These are phyloP conservation scores for Pseudocercospora cruenta DNA, from an alignment of 2,329 filamentous ascomycete genomes.

Conservation along the genomic window DNA sequence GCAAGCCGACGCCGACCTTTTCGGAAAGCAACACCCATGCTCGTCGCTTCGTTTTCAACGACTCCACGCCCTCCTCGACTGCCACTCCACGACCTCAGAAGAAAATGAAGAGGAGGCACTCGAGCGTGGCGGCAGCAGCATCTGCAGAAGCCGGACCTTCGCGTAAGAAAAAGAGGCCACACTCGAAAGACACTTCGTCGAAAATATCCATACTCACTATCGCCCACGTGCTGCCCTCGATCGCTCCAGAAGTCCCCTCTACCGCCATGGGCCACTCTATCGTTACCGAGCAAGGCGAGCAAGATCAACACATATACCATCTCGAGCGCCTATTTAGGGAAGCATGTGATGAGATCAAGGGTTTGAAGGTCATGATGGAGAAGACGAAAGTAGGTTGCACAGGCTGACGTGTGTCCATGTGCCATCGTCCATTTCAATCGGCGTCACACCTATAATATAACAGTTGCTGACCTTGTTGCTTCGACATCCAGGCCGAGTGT, in stretches of 20 bases:
- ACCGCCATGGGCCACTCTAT: neutral
- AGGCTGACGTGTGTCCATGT: neutral
- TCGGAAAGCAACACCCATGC: conserved; percentile 1
- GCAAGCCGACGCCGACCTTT: neutral
- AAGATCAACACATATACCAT: conserved; percentile 1
- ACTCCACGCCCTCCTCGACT: neutral
- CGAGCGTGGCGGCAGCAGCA: neutral
- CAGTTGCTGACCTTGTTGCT: neutral
- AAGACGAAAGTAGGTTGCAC: neutral
- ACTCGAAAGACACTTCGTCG: neutral
- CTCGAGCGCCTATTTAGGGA: conserved; percentile 2
- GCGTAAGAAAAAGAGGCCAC: conserved; percentile 3
- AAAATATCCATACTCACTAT: neutral
- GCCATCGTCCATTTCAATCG: neutral
- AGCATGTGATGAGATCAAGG: conserved; percentile 14
- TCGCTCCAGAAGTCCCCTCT: neutral
- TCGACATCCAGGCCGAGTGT: neutral
- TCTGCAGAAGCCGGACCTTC: conserved; percentile 4
- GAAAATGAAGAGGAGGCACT: conserved; percentile 6
- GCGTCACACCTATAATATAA: neutral
- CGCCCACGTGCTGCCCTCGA: neutral
- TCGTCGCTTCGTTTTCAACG: neutral
- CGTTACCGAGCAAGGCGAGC: neutral
- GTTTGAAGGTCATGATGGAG: conserved; percentile 8
- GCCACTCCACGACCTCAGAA: neutral